phyloP scores from a whole-genome alignment of 345 rosid species.

The Lumnitzera littorea region DNA sequence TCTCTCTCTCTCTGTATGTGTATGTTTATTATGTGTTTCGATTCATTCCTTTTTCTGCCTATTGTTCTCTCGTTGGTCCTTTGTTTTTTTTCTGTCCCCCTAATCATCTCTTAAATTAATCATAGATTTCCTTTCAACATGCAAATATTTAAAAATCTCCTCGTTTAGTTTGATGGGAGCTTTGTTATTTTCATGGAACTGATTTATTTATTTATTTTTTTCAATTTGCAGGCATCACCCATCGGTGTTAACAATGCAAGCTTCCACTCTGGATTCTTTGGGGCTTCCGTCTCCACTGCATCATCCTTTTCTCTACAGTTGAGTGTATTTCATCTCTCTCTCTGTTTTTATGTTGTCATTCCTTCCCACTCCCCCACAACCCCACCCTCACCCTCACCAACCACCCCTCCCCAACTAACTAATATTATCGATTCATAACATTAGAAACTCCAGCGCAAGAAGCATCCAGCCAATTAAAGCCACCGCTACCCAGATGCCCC shows the following conservation, averaged over 20 bases:
- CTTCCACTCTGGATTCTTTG: conserved; percentile 28
- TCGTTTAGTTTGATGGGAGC: too few relatives aligned
- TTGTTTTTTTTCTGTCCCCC: not conserved
- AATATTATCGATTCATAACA: not conserved
- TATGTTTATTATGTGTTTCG: not conserved
- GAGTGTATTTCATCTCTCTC: conserved; percentile 13
- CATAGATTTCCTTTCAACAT: too few relatives aligned
- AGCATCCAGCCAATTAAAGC: conserved; percentile 63
- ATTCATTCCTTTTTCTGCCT: not conserved
- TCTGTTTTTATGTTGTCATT: not conserved
- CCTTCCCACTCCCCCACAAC: too few relatives aligned
- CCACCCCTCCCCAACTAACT: not conserved
- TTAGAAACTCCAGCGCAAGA: conserved; percentile 37
- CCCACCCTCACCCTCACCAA: too few relatives aligned
- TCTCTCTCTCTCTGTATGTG: not conserved
- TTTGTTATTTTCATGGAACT: too few relatives aligned
- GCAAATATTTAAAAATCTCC: too few relatives aligned
- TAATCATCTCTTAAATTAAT: too few relatives aligned
- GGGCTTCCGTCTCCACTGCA: conserved; percentile 33
- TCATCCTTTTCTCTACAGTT: conserved; percentile 54
- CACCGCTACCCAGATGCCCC: conserved; percentile 69
- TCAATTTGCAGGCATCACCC: conserved; percentile 11
- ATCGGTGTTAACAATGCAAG: conserved; percentile 21
- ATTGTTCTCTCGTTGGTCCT: not conserved
- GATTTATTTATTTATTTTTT: too few relatives aligned